Evolutionary conservation across 2,329 filamentous ascomycete species (phyloP).

Genomic region (Fusarium pseudonygamai): DNA sequence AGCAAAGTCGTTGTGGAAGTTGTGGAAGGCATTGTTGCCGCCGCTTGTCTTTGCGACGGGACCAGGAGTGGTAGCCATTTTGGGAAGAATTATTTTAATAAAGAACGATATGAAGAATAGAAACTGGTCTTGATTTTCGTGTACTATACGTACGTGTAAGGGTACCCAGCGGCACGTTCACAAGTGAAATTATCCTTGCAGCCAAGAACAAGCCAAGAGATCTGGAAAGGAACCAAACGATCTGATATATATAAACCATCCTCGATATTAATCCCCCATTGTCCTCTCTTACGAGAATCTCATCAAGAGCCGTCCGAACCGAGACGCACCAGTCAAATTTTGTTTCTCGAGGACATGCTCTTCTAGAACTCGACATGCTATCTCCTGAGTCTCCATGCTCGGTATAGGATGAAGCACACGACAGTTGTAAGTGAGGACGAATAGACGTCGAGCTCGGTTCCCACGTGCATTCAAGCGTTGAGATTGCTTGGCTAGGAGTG

Average conservation of each 20-base stretch:
- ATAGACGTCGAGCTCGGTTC: conserved; percentile 17
- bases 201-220: conserved; percentile 22
- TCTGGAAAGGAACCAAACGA: not conserved
- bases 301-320: conserved; percentile 29
- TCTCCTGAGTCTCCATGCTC: conserved; percentile 16
- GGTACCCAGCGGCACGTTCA: conserved; percentile 2
- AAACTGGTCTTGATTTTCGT: conserved; percentile 3
- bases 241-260: conserved; percentile 14
- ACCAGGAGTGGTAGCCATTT: conserved; percentile 26
- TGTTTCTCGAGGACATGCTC: conserved; percentile 5
- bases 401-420: conserved; percentile 34
- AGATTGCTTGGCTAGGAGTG: conserved; percentile 34
- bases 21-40: conserved; percentile 77
- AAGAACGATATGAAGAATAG: not conserved
- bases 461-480: conserved; percentile 36
- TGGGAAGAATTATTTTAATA: not conserved
- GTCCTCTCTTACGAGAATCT: not conserved
- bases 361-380: not conserved
- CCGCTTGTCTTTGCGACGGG: conserved; percentile 61
- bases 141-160: not conserved
- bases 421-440: conserved; percentile 24
- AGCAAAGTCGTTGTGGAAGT: conserved; percentile 78
- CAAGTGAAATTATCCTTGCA: conserved; percentile 17
- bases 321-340: conserved; percentile 19
- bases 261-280: not conserved